phyloP scores from a whole-genome alignment of 2,329 filamentous ascomycete species.

The Cladosporium sp. region DNA sequence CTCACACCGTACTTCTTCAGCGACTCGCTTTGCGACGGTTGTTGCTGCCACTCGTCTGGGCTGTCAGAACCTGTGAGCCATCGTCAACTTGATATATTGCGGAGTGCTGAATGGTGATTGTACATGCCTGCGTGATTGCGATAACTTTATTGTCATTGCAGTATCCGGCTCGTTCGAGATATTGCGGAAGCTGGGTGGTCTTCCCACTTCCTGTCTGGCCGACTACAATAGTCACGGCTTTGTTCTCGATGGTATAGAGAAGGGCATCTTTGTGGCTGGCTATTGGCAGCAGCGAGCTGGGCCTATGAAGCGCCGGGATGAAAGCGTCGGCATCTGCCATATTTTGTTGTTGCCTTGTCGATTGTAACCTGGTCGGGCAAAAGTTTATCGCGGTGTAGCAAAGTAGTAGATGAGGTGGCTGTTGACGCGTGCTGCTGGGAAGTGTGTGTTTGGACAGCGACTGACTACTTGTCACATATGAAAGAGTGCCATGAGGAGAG shows the following conservation, averaged over 20 bases:
- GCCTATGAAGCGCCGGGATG: slow-evolving; percentile 85
- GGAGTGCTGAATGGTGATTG: slow-evolving; percentile 23
- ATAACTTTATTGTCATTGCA: slow-evolving; percentile 79
- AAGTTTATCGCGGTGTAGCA: not conserved
- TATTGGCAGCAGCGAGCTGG: slow-evolving; percentile 80
- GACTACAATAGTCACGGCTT: slow-evolving; percentile 82
- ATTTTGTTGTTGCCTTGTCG: not conserved
- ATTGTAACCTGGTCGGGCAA: not conserved
- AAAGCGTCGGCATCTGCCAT: slow-evolving; percentile 47
- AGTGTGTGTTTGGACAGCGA: not conserved
- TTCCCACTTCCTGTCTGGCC: slow-evolving; percentile 95
- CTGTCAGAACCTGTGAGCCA: slow-evolving; percentile 50
- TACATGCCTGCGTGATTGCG: slow-evolving; percentile 81
- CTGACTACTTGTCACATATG: not conserved
- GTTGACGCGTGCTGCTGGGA: not conserved
- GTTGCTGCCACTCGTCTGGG: slow-evolving; percentile 88
- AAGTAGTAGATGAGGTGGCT: not conserved
- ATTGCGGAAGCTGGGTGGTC: slow-evolving; percentile 94
- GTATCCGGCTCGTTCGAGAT: slow-evolving; percentile 85
- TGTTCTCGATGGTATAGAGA: slow-evolving; percentile 82
- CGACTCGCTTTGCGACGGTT: slow-evolving; percentile 83
- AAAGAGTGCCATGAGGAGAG: not conserved
- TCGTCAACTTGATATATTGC: slow-evolving; percentile 29
- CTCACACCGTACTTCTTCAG: slow-evolving; percentile 83
- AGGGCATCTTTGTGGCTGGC: slow-evolving; percentile 76